phyloP scores from a whole-genome alignment of 78 protist genomes.

The Guillardia theta region DNA sequence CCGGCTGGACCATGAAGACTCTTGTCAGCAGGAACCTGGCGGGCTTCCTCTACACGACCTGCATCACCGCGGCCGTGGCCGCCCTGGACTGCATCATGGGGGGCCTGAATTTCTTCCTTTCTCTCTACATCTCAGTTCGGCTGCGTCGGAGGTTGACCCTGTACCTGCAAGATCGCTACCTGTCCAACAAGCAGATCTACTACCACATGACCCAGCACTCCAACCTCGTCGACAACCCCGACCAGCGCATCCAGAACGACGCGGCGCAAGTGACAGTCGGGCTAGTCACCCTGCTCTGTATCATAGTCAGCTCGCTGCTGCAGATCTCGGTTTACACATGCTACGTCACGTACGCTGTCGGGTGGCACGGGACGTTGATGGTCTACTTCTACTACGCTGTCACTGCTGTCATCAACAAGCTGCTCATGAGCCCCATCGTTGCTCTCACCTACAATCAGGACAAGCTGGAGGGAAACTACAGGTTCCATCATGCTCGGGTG shows the following conservation, averaged over 20 bases:
- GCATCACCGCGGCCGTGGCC: neutral
- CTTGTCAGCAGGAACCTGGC: conserved; percentile 10
- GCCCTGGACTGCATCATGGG: conserved; percentile 25
- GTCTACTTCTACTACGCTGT: neutral
- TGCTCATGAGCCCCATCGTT: conserved; percentile 40
- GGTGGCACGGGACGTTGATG: conserved; percentile 39
- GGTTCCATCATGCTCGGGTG: conserved; percentile 39
- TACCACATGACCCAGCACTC: conserved; percentile 27
- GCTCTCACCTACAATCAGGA: conserved; percentile 47
- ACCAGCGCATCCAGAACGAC: conserved; percentile 46
- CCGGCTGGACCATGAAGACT: conserved; percentile 37
- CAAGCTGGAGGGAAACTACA: neutral
- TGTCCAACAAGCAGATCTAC: conserved; percentile 21
- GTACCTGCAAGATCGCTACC: conserved; percentile 15
- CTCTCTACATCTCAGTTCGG: conserved; percentile 39
- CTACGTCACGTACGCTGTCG: conserved; percentile 26
- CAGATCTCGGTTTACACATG: conserved; percentile 12
- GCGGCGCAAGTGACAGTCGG: conserved; percentile 35
- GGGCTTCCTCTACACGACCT: neutral
- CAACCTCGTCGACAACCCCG: conserved; percentile 9
- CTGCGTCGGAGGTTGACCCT: neutral
- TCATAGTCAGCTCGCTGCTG: neutral
- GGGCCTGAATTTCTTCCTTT: conserved; percentile 21
- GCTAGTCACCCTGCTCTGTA: conserved; percentile 25
- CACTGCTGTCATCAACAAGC: conserved; percentile 17